phyloP scores from a whole-genome alignment of 108 stramenopile genomes.

The Stephanodiscus minutulus region DNA sequence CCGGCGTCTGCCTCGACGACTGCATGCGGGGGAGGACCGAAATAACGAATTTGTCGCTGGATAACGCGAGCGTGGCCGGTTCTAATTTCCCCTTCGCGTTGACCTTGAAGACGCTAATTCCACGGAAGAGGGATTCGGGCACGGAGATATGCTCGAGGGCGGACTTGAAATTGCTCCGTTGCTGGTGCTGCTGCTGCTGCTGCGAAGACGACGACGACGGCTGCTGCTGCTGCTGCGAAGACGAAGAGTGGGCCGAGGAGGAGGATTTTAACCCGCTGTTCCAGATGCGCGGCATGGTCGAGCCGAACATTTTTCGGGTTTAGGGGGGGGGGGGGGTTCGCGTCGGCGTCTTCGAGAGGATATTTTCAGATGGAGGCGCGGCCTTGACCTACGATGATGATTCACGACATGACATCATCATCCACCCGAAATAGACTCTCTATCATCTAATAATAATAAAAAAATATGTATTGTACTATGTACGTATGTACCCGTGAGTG shows the following conservation, averaged over 20 bases:
- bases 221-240: neutral
- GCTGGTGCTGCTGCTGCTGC: slow-evolving; percentile 1
- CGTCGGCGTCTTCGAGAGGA: no score
- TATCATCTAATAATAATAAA: no score
- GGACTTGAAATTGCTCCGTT: slow-evolving; percentile 56
- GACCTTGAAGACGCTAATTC: slow-evolving; percentile 64
- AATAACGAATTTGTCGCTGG: slow-evolving; percentile 73
- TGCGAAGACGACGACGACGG: neutral
- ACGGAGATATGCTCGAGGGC: slow-evolving; percentile 59
- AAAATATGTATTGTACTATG: no score
- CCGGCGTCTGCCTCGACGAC: neutral
- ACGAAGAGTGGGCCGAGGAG: neutral
- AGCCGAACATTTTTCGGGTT: neutral
- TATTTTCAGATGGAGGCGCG: no score
- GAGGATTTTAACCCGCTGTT: neutral
- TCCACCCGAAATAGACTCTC: no score
- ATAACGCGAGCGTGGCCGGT: slow-evolving; percentile 50
- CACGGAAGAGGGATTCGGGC: slow-evolving; percentile 52
- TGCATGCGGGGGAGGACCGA: slow-evolving; percentile 41
- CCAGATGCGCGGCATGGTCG: neutral
- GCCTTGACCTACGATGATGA: no score
- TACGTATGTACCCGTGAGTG: no score
- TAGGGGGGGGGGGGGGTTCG: neutral
- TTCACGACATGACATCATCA: no score
- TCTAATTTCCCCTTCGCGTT: slow-evolving; percentile 68